phyloP scores from a whole-genome alignment of 2,329 filamentous ascomycete genomes.

The Fusarium agapanthi region DNA sequence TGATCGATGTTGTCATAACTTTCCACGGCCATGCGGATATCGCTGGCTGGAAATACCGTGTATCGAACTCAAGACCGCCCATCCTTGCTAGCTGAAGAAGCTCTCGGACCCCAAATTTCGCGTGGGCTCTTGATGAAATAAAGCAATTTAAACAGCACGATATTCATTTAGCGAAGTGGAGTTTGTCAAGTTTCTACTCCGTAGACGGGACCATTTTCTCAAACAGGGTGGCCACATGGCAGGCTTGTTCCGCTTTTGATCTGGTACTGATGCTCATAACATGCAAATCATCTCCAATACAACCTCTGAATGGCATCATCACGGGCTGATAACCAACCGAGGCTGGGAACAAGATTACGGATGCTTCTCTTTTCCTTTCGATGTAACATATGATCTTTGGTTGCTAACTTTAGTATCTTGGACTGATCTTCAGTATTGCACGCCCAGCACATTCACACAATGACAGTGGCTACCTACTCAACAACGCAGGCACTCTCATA shows the following conservation, averaged over 20 bases:
- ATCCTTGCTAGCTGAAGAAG: slow-evolving; percentile 21
- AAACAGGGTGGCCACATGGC: slow-evolving; percentile 39
- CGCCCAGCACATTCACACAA: background rate
- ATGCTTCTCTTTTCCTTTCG: background rate
- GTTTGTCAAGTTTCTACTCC: slow-evolving; percentile 15
- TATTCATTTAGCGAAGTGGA: slow-evolving; percentile 14
- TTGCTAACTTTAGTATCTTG: background rate
- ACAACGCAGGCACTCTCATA: background rate
- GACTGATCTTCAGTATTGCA: background rate
- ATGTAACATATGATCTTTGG: background rate
- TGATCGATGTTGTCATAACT: background rate
- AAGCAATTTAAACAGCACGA: slow-evolving; percentile 36
- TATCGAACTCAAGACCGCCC: background rate
- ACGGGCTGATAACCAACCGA: background rate
- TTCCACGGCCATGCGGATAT: background rate
- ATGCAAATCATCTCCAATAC: slow-evolving; percentile 11
- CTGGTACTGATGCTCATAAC: background rate
- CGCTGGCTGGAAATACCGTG: background rate
- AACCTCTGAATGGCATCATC: slow-evolving; percentile 12
- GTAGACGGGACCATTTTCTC: slow-evolving; percentile 6
- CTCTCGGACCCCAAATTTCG: slow-evolving; percentile 29
- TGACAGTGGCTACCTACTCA: background rate
- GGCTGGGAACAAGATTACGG: background rate
- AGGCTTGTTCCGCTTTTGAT: slow-evolving; percentile 27
- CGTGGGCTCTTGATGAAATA: slow-evolving; percentile 36